Conservation (phyloP, 805 yeast species). For the Zygoascus ofunaensis region DNA sequence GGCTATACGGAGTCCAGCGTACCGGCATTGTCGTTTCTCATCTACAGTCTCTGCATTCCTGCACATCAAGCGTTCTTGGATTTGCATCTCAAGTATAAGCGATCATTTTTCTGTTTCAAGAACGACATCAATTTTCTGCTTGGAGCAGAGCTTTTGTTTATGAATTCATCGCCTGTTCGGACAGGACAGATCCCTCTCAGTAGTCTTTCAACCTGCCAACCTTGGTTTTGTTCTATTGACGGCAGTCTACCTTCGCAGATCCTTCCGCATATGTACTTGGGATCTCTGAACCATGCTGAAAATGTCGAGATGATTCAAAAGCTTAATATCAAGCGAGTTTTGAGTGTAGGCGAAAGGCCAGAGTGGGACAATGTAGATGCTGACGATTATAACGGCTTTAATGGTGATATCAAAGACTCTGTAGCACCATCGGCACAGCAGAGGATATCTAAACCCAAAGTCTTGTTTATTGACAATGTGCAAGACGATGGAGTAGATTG, state of each 20-base stretch:
- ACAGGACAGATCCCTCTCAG: not conserved
- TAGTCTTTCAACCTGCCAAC: constrained; percentile 3
- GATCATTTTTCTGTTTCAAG: constrained; percentile 80
- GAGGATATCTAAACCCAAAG: constrained; percentile 23
- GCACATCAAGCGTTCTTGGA: constrained; percentile 58
- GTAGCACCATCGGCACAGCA: not conserved
- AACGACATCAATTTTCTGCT: constrained; percentile 58
- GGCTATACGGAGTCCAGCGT: constrained; percentile 89
- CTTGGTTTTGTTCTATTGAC: constrained; percentile 30
- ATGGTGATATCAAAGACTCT: too few species aligned
- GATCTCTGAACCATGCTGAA: constrained; percentile 76
- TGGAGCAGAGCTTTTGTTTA: constrained; percentile 54
- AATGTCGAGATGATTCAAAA: constrained; percentile 51
- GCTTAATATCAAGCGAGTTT: constrained; percentile 62
- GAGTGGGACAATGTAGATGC: constrained; percentile 39
- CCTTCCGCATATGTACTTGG: constrained; percentile 74
- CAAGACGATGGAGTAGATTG: constrained; percentile 91
- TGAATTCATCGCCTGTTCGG: constrained; percentile 47
- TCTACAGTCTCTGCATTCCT: constrained; percentile 53
- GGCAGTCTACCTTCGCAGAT: constrained; percentile 82
- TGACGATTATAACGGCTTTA: constrained; percentile 24
- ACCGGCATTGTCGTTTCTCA: constrained; percentile 58
- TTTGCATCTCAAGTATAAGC: constrained; percentile 51
- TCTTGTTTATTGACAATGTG: constrained; percentile 59
- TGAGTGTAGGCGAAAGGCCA: constrained; percentile 78